Evolutionary conservation across 257 asterid genomes (phyloP), one percentile per base, ranked within the genome.

Genomic region (Nemophila menziesii): DNA sequence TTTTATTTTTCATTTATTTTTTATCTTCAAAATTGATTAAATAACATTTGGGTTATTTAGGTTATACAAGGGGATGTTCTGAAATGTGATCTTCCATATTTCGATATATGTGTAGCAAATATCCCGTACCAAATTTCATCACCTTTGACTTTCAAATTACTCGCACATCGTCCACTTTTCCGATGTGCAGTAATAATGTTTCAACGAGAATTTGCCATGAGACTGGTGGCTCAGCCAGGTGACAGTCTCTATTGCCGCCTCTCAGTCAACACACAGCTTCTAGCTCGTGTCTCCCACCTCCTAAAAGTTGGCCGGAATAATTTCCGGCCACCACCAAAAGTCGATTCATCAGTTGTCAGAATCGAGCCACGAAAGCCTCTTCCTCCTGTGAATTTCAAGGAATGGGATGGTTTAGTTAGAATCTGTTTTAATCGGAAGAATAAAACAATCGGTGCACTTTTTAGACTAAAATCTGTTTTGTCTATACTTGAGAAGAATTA

Each of bases 321-420:
- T 57, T 90, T 90, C 64, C 65, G 99, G 69, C 99, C 99, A 14
- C 99, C 96, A 10, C 99, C 99, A 0, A 85, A 82, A 58, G 96
- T 90, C 12, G 99, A 90, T 59, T 85, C 94, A 22, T 90, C 99
- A 6, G 93, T 90, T 14, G 92, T 90, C 4, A 71, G 96, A 57
- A 90, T 90, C 19, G 99, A 90, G 51, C 96, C 99, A 14, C 65
- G 86, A 55, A 79, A 64, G 39, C 94, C 96, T 1, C 83, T 74
- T 11, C 89, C 92, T 11, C 71, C 80, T 0, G 81, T 90, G 20
- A 90, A 74, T 34, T 85, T 90, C 34, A 90, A 85, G 74, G 98
- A 90, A 61, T 90, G 98, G 98, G 96, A 90, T 62, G 98, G 96
- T 22, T 52, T 90, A 36, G 92, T 90, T 16, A 62, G 96, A n/a